Evolutionary conservation across 768 basidiomycete genomes (phyloP), one percentile per base, ranked within the genome.

Genomic region (Tylopilus rubrobrunneus): DNA sequence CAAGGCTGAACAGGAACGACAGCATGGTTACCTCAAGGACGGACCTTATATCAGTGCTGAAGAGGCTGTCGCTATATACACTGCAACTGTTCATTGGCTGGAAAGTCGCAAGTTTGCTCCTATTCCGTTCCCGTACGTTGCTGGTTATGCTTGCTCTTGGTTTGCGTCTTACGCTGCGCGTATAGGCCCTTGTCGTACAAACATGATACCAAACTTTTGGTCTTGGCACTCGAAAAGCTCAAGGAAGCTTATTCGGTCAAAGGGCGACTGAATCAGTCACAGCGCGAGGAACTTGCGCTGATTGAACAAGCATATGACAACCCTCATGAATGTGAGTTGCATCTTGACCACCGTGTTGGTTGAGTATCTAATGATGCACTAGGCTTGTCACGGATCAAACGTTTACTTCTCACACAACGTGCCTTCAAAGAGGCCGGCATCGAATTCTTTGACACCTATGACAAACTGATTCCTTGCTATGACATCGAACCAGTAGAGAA

Each of bases 231-330:
- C 41, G 97, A 99, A 76, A 98, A 98, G 72, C 74, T 99, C 65
- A 99, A 99, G 75, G 97, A 98, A 73, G 97, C 97, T 5, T 99
- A 99, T 72, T 92, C 89, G 14, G 97, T 99, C 48, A 97, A 99
- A 73, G 96, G 89, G 34, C 92, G 97, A 59, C 77, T 99, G 45
- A 99, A 99, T 69, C 96, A 98, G 70, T 95, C 92, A 23, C 97
- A 99, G 70, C 86, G 97, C 65, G 97, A 99, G 68, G 97, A 99
- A 71, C 77, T 99, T 49, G 97, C 97, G 12, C 79, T 99, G 48
- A 97, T 99, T 56, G 97, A 99, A 67, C 97, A 99, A 72, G 96
- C 96, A 4, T 98, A 98, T 69, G 97, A 99, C 70, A 98, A 98
- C 67, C 97, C 97, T 28, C 97, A 98, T 71, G 97, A 99, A 78